Evolutionary conservation across 352 stramenopile species (phyloP).

Genomic region (Thalassiosira livingstoniorum): DNA sequence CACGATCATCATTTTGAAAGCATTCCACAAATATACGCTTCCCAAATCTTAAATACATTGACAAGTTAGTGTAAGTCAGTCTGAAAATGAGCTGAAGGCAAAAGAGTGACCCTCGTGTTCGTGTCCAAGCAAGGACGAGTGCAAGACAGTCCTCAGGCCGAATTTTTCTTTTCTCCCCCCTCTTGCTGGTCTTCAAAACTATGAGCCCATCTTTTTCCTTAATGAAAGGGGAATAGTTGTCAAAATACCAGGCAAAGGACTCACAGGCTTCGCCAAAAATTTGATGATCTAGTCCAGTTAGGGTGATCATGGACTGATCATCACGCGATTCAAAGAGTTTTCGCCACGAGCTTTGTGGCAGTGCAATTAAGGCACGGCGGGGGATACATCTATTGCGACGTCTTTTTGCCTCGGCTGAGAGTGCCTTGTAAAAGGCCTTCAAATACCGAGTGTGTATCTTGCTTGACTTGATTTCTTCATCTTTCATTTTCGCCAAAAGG

Average conservation of each 20-base stretch:
- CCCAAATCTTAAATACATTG: slow-evolving; percentile 8
- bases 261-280: neutral
- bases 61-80: slow-evolving; percentile 5
- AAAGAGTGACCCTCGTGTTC: slow-evolving; percentile 6
- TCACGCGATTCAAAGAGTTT: neutral
- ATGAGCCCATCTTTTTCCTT: neutral
- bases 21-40: neutral
- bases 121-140: neutral
- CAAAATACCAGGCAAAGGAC: neutral
- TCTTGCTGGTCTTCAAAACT: neutral
- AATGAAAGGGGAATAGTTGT: neutral
- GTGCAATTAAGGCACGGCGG: too few relatives aligned
- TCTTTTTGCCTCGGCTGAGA: too few relatives aligned
- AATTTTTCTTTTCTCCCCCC: slow-evolving; percentile 6
- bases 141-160: neutral
- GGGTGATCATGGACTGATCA: neutral
- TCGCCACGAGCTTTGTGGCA: neutral
- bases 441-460: too few relatives aligned
- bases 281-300: neutral
- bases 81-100: slow-evolving; percentile 8
- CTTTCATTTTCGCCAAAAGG: too few relatives aligned
- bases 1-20: neutral
- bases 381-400: too few relatives aligned
- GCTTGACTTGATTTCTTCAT: too few relatives aligned
- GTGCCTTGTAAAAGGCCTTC: too few relatives aligned